Conservation (phyloP, 2,329 filamentous ascomycete genomes). For the Alternaria metachromatica region DNA sequence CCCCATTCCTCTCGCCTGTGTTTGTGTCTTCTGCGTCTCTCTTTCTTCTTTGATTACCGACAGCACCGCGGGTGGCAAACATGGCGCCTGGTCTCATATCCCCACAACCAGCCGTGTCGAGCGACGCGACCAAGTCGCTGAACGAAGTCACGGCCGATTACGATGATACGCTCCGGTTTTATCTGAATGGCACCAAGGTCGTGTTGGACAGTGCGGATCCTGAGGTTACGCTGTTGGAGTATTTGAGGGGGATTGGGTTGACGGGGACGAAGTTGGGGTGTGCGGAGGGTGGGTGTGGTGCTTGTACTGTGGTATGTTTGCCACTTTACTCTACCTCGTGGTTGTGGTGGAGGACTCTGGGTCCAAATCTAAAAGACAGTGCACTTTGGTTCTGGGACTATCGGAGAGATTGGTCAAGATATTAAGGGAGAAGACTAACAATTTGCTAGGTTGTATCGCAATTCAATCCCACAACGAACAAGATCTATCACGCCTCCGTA, state of each 20-base stretch:
- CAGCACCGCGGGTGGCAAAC: constrained; percentile 8
- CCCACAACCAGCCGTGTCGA: constrained; percentile 53
- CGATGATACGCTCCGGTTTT: constrained; percentile 89
- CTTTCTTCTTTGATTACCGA: not conserved
- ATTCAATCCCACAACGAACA: constrained; percentile 87
- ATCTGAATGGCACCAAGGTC: constrained; percentile 91
- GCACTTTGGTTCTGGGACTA: not conserved
- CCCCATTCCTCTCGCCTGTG: not conserved
- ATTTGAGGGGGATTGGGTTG: constrained; percentile 87
- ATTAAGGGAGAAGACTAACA: constrained; percentile 5
- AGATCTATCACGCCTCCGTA: constrained; percentile 94
- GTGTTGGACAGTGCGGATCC: constrained; percentile 87
- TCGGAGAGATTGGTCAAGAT: not conserved
- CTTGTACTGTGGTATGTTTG: constrained; percentile 79
- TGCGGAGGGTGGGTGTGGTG: constrained; percentile 94
- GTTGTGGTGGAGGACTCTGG: not conserved
- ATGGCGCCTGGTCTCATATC: constrained; percentile 66
- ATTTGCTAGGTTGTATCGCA: constrained; percentile 75
- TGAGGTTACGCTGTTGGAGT: constrained; percentile 90
- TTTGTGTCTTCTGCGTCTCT: not conserved
- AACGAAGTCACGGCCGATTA: constrained; percentile 74
- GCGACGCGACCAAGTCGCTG: constrained; percentile 56
- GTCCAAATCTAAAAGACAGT: not conserved
- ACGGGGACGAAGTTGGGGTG: constrained; percentile 97
- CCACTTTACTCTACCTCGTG: not conserved